Conservation (phyloP, 805 yeast species). For the Kuraishia hungarica region DNA sequence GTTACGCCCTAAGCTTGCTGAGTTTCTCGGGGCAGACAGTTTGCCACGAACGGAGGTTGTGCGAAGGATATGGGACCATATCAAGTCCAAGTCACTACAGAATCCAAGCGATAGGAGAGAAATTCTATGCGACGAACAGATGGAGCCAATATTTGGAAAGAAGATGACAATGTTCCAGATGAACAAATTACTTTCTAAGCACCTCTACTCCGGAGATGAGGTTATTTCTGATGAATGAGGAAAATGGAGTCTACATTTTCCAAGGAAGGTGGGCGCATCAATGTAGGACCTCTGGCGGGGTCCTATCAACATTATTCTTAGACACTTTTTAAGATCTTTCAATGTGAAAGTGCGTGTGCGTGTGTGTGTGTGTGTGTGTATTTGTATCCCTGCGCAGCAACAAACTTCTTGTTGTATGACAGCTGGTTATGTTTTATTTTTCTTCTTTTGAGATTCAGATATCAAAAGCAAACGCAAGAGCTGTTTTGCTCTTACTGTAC, state of each 20-base stretch:
- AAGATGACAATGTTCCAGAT: constrained; percentile 49
- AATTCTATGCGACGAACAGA: constrained; percentile 52
- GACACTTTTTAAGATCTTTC: no score
- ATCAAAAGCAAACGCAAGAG: background rate
- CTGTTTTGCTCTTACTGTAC: background rate
- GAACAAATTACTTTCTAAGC: constrained; percentile 46
- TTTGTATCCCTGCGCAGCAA: background rate
- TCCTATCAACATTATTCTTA: no score
- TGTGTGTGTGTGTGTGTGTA: background rate
- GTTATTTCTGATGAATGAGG: background rate
- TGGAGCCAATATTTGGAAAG: constrained; percentile 53
- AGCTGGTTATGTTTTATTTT: no score
- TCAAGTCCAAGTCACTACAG: constrained; percentile 53
- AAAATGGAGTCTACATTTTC: background rate
- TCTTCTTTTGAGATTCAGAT: background rate
- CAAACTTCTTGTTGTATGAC: background rate
- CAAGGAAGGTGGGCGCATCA: background rate
- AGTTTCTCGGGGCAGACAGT: constrained; percentile 34
- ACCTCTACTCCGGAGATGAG: constrained; percentile 31
- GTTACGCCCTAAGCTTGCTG: constrained; percentile 43
- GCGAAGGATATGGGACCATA: constrained; percentile 61
- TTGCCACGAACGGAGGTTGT: constrained; percentile 66
- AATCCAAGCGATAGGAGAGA: constrained; percentile 59
- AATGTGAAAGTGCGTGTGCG: background rate
- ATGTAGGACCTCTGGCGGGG: no score